Evolutionary conservation across 495 filamentous ascomycete genomes (phyloP), one percentile per base, ranked within the genome.

Genomic region (Daldinia decipiens): DNA sequence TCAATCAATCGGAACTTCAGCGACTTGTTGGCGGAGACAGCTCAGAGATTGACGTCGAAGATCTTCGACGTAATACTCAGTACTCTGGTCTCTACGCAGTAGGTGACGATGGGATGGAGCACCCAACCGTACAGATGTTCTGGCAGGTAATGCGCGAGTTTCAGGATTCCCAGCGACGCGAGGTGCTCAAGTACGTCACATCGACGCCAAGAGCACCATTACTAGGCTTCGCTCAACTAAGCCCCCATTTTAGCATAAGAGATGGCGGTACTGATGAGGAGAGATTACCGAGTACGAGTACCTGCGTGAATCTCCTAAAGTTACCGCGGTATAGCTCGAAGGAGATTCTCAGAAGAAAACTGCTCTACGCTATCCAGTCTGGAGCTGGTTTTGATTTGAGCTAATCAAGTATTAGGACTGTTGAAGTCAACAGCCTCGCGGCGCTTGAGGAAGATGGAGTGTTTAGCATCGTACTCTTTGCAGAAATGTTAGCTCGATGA

Each of bases 381-480:
- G 94, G 94, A 13, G 95, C 95, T 50, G 95, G 95, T 9, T 99
- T 99, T 80, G 94, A 99, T 84, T 82, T 99, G 74, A 94, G 91
- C 80, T 96, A 54, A 58, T 39, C 12, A 19, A 51, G 15, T 15
- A 17, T n/a, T 15, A 9, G 11, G 21, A 19, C 8, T 32, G 12
- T 2, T 7, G 31, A 51, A 9, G n/a, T 19, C 4, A 56, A 29
- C 29, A 12, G 27, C 19, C 15, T 57, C 52, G 29, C 6, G 39
- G 55, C 24, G 4, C 19, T 36, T 50, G 11, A 12, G 39, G 13
- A 19, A 50, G 27, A 52, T 65, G 39, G 29, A 43, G 15, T 13
- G 15, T 47, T 47, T 50, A 5, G 27, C 27, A 27, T 29, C n/a
- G 13, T 29, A 24, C n/a, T 21, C 26, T n/a, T 31, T 17, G 26